phyloP scores from a whole-genome alignment of 1,284 basidiomycete species.

The Cutaneotrichosporon cavernicola region DNA sequence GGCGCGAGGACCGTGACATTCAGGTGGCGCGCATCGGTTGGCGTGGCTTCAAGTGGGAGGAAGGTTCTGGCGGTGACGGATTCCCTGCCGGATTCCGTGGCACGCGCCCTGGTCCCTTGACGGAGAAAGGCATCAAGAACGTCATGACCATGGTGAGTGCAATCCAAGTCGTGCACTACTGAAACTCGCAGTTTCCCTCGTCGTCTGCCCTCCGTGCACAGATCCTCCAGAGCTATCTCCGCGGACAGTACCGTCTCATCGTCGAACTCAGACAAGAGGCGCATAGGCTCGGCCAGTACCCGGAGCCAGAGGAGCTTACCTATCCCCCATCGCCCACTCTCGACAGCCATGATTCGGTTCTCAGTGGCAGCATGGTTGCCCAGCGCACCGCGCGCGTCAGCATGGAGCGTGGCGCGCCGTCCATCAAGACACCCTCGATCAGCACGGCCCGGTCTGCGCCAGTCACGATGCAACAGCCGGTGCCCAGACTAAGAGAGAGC shows the following conservation, averaged over 20 bases:
- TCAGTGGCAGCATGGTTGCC: neutral
- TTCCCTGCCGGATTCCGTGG: conserved; percentile 52
- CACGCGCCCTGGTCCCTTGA: conserved; percentile 66
- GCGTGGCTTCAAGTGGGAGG: conserved; percentile 51
- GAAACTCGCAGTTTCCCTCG: conserved; percentile 53
- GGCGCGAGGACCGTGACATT: conserved; percentile 29
- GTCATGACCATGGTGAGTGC: conserved; percentile 77
- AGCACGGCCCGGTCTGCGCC: conserved; percentile 26
- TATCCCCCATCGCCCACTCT: conserved; percentile 26
- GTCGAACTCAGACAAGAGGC: conserved; percentile 43
- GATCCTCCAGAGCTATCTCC: conserved; percentile 57
- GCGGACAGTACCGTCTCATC: conserved; percentile 55
- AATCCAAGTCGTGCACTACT: neutral
- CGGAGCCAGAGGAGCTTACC: conserved; percentile 37
- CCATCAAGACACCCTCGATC: conserved; percentile 26
- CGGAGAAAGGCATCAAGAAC: conserved; percentile 76
- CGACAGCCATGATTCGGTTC: conserved; percentile 28
- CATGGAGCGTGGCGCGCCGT: conserved; percentile 23
- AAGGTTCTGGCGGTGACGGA: conserved; percentile 42
- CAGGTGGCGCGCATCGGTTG: conserved; percentile 40
- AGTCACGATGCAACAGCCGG: conserved; percentile 13
- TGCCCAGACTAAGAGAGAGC: conserved; percentile 34
- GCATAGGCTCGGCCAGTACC: conserved; percentile 39
- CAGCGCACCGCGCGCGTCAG: conserved; percentile 12
- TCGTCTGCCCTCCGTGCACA: conserved; percentile 58